These are phyloP conservation scores for Dactylellina sp. DNA, from an alignment of 2,329 filamentous ascomycete species.

Conservation along the genomic window DNA sequence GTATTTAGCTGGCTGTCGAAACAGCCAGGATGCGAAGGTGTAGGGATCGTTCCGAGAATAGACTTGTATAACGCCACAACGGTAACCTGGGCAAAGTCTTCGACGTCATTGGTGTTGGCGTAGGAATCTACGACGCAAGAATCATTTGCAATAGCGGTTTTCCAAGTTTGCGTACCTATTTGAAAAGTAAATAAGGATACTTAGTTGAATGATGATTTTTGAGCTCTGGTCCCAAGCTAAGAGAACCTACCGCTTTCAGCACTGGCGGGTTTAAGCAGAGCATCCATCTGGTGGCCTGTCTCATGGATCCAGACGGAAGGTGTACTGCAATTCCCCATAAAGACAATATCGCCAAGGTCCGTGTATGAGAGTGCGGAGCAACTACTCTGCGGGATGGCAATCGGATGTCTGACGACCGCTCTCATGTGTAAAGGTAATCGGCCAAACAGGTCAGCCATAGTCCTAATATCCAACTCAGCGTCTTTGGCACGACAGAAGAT, in stretches of 20 bases:
- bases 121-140: constrained; percentile 35
- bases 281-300: constrained; percentile 44
- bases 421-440: constrained; percentile 62
- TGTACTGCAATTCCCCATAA: constrained; percentile 31
- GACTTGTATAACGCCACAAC: constrained; percentile 30
- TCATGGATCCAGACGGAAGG: constrained; percentile 47
- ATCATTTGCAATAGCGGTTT: constrained; percentile 8
- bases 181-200: no score
- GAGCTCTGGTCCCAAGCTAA: background rate
- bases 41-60: constrained; percentile 25
- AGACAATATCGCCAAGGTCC: constrained; percentile 31
- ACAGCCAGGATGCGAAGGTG: constrained; percentile 14
- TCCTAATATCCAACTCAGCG: constrained; percentile 57
- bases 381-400: constrained; percentile 53
- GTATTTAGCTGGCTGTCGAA: constrained; percentile 17
- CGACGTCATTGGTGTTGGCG: constrained; percentile 28
- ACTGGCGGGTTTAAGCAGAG: constrained; percentile 27
- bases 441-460: constrained; percentile 61
- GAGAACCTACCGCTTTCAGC: constrained; percentile 24
- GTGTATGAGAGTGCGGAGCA: constrained; percentile 36
- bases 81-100: constrained; percentile 35
- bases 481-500: constrained; percentile 62
- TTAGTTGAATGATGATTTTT: no score
- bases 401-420: constrained; percentile 59
- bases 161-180: constrained; percentile 25